These are phyloP conservation scores for Penicillium bovifimosum DNA, from an alignment of 495 filamentous ascomycete genomes.

Conservation along the genomic window DNA sequence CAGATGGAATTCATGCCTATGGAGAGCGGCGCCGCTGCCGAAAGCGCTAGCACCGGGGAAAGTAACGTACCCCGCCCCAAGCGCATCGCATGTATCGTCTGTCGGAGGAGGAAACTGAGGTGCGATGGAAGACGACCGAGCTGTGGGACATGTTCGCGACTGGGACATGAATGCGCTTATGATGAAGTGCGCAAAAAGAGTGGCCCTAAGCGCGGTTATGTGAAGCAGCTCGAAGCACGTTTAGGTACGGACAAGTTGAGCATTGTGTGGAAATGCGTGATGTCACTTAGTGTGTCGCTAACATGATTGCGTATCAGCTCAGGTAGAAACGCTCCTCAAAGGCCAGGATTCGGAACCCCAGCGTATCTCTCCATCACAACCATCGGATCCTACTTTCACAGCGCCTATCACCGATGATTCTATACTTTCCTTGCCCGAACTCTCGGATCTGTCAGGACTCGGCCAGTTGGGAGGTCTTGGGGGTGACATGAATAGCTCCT, in stretches of 20 bases:
- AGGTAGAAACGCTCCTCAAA: constrained; percentile 90
- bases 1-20: constrained; percentile 24
- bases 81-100: constrained; percentile 94
- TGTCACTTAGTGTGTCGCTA: constrained; percentile 6
- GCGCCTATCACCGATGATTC: constrained; percentile 22
- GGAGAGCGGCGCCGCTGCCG: constrained; percentile 27
- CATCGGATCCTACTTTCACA: constrained; percentile 21
- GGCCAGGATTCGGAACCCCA: constrained; percentile 40
- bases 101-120: constrained; percentile 85
- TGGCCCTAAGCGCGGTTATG: constrained; percentile 95
- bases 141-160: constrained; percentile 84
- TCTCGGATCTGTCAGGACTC: constrained; percentile 6
- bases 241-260: constrained; percentile 55
- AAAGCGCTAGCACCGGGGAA: constrained; percentile 41
- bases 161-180: constrained; percentile 89
- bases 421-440: constrained; percentile 21
- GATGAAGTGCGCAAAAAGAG: constrained; percentile 97
- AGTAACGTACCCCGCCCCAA: constrained; percentile 75
- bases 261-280: background rate
- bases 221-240: constrained; percentile 93
- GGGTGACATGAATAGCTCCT: constrained; percentile 17
- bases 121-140: constrained; percentile 69
- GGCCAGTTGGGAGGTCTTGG: constrained; percentile 8
- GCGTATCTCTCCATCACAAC: constrained; percentile 17
- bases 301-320: constrained; percentile 51